Base-by-base conservation (phyloP, 2,329 filamentous ascomycete genomes). In the Neonectria sp. region DNA sequence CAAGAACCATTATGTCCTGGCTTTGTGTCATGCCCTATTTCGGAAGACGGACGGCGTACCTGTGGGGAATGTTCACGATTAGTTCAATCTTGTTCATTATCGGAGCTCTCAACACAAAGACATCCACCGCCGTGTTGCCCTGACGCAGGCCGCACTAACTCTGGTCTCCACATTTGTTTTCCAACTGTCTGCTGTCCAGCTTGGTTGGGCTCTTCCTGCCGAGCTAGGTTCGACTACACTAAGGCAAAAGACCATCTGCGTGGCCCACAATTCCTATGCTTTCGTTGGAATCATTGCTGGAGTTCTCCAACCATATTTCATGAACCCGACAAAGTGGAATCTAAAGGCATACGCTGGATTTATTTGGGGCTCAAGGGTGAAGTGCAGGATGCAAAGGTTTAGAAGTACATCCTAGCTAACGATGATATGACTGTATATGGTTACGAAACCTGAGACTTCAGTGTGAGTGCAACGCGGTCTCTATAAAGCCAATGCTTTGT, bases 1-100 rank as follows among this genome's bases (percentile, higher is more conserved):
- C 3, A 81, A 84, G 84, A 3, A 86, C 83, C 0, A 71, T 85
- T 1, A 63, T 80, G 2, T 84, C 83, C 2, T 88, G 84, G 85
- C 64, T 79, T 7, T 58, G 72, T 11, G 67, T 83, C 45, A 83
- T 84, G 79, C 75, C 76, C 0, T 73, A 79, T 3, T 80, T 86
- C 57, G 85, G 85, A 27, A 80, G 85, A 21, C 80, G 84, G 4
- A 81, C 78, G 1, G 77, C 85, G 4, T 83, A 87, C 60, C 76
- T 86, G 25, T 74, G 74, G 27, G 86, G 86, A n/a, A 81, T 84
- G 37, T 79, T 80, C 3, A 74, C 77, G 27, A 79, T 87, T 80
- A 70, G 75, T 62, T 2, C 70, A 40, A 76, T 79, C 0, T 77
- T 85, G 2, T 80, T 83, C 12, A 73, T 81, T 21, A 80, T 88